Conservation (phyloP, 768 basidiomycete genomes). For the Cystobasidiopsis lactophilus region DNA sequence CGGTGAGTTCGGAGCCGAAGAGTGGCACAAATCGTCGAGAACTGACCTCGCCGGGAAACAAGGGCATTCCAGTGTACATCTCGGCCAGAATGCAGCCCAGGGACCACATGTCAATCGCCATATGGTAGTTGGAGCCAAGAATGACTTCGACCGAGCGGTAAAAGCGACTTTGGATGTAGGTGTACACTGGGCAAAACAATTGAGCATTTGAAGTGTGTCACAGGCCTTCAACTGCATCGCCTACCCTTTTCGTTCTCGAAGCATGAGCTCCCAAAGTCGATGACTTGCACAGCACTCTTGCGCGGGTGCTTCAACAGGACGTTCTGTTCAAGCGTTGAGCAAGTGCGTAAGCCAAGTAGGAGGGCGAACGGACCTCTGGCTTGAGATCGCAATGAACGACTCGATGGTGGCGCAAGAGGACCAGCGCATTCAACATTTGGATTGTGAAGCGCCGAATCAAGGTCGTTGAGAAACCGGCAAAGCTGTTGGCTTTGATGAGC, state of each 20-base stretch:
- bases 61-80: slow-evolving; percentile 87
- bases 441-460: slow-evolving; percentile 88
- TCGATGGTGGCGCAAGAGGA: slow-evolving; percentile 84
- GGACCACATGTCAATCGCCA: slow-evolving; percentile 88
- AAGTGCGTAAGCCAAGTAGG: slow-evolving; percentile 5
- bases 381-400: slow-evolving; percentile 98
- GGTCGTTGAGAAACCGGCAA: slow-evolving; percentile 88
- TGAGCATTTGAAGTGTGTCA: slow-evolving; percentile 4
- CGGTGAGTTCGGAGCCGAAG: neutral
- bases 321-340: slow-evolving; percentile 36
- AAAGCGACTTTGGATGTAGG: slow-evolving; percentile 97
- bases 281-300: slow-evolving; percentile 91
- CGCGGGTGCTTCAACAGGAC: slow-evolving; percentile 81
- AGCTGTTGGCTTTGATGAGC: slow-evolving; percentile 95
- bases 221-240: no score
- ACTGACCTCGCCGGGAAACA: slow-evolving; percentile 92
- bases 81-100: slow-evolving; percentile 94
- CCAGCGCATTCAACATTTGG: slow-evolving; percentile 79
- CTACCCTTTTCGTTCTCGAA: slow-evolving; percentile 98
- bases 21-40: slow-evolving; percentile 46
- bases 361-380: slow-evolving; percentile 49
- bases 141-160: slow-evolving; percentile 99
- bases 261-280: slow-evolving; percentile 97
- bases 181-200: slow-evolving; percentile 47
- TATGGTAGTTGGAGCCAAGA: slow-evolving; percentile 95